Base-by-base conservation (phyloP, 2,329 filamentous ascomycete species). In the Colletotrichum sp. region DNA sequence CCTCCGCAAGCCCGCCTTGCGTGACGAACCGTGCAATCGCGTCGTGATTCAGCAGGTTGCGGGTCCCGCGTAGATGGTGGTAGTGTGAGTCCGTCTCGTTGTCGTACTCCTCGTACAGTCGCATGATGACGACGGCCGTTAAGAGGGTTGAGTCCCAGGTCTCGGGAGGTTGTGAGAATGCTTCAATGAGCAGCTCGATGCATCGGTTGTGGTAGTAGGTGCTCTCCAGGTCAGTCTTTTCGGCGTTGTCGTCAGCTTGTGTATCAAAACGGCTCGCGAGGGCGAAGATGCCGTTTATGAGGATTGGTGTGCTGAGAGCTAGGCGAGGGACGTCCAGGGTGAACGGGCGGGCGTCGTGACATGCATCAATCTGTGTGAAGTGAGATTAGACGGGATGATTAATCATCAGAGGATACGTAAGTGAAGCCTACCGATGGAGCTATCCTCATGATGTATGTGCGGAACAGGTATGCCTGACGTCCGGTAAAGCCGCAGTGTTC, bases 111-210 rank as follows among this genome's bases (percentile, higher is more conserved):
- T 89, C 88, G 69, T 89, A 88, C 7, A 89, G 82, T 0, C 88
- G 84, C 25, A 89, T 79, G 8, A 89, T 84, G 11, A 89, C 88
- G 1, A 90, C 87, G 0, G 87, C 86, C 1, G 87, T 84, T 1
- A 90, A 80, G 4, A 89, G 83, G 19, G 85, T 86, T 36, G 88
- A 87, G 64, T 88, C 86, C 78, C 86, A 87, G 2, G 84, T 83
- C 2, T 84, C 81, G 16, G 84, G 82, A 0, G 87, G 85, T 44
- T 84, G 83, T 9, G 86, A 83, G 16, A 89, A 82, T 3, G 86
- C 85, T 13, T 85, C 81, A 4, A 89, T 88, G 7, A 90, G 82
- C 13, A 88, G 80, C 69, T 87, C 84, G 12, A 89, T 81, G 72
- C 87, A 89, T 67, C 85, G 81, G 25, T 86, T 85, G 48, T 88